These are phyloP conservation scores for Silene vulgaris DNA, from an alignment of 179 eudicot genomes.

Conservation along the genomic window DNA sequence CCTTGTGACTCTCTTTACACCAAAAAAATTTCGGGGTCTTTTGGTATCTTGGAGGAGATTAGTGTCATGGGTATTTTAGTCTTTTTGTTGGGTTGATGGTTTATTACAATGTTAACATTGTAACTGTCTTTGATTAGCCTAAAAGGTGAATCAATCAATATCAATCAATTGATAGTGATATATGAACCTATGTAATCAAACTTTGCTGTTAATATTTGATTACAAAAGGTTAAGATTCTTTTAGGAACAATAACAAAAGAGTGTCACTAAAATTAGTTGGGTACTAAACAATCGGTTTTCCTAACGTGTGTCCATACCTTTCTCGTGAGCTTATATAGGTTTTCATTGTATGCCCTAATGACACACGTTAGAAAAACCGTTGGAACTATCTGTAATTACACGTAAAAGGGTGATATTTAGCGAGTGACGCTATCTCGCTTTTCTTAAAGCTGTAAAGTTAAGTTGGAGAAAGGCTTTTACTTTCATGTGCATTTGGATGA, in stretches of 20 bases:
- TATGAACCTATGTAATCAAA: slow-evolving; percentile 22
- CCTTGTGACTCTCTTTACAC: too few relatives aligned
- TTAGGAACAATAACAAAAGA: neutral
- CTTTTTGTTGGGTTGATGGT: slow-evolving; percentile 25
- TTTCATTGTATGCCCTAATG: too few relatives aligned
- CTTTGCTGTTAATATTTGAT: neutral
- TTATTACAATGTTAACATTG: neutral
- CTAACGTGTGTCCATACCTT: too few relatives aligned
- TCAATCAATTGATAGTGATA: slow-evolving; percentile 31
- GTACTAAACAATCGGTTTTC: too few relatives aligned
- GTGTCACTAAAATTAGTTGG: neutral
- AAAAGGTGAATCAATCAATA: slow-evolving; percentile 25
- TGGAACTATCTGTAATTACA: neutral
- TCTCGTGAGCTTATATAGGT: too few relatives aligned
- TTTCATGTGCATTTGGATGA: slow-evolving; percentile 32
- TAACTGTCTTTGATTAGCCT: slow-evolving; percentile 27
- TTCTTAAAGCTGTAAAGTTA: neutral
- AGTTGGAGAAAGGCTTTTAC: slow-evolving; percentile 16
- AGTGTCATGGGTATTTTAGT: slow-evolving; percentile 32
- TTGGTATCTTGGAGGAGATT: slow-evolving; percentile 1
- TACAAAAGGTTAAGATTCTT: neutral
- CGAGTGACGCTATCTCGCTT: neutral
- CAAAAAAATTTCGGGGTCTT: neutral
- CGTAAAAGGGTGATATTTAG: neutral
- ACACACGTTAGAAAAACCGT: too few relatives aligned